Conservation (phyloP, 768 basidiomycete species). For the Rhizopogon vesiculosus region DNA sequence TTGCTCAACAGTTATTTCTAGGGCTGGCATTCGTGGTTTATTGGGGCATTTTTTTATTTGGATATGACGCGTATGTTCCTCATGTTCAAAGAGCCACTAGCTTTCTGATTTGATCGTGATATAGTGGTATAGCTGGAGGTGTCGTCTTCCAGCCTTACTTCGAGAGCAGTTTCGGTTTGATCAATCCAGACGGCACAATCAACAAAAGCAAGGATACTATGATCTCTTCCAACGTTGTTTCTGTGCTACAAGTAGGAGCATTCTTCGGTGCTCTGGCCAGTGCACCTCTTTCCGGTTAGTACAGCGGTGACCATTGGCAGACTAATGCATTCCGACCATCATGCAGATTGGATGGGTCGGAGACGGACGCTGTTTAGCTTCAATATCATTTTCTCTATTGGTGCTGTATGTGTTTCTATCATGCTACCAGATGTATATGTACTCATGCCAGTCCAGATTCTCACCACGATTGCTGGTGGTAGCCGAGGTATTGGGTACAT, state of each 20-base stretch:
- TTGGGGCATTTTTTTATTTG: constrained; percentile 80
- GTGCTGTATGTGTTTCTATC: constrained; percentile 47
- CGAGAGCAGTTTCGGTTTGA: constrained; percentile 55
- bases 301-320: background rate
- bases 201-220: constrained; percentile 38
- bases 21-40: constrained; percentile 72
- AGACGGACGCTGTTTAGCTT: constrained; percentile 58
- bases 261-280: constrained; percentile 21
- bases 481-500: constrained; percentile 59
- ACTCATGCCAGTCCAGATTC: constrained; percentile 37
- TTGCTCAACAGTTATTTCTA: constrained; percentile 16
- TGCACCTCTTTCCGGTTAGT: constrained; percentile 63
- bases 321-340: background rate
- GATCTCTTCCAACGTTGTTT: constrained; percentile 43
- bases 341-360: constrained; percentile 59
- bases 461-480: constrained; percentile 64
- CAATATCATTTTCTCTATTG: constrained; percentile 59
- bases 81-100: background rate
- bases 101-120: background rate
- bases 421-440: background rate
- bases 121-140: constrained; percentile 61
- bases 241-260: too few relatives aligned
- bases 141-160: constrained; percentile 65
- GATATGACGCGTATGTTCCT: constrained; percentile 62
- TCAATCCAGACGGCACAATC: constrained; percentile 36